These are phyloP conservation scores for Phaeosphaeria sp. DNA, from an alignment of 2,329 filamentous ascomycete genomes.

Conservation along the genomic window DNA sequence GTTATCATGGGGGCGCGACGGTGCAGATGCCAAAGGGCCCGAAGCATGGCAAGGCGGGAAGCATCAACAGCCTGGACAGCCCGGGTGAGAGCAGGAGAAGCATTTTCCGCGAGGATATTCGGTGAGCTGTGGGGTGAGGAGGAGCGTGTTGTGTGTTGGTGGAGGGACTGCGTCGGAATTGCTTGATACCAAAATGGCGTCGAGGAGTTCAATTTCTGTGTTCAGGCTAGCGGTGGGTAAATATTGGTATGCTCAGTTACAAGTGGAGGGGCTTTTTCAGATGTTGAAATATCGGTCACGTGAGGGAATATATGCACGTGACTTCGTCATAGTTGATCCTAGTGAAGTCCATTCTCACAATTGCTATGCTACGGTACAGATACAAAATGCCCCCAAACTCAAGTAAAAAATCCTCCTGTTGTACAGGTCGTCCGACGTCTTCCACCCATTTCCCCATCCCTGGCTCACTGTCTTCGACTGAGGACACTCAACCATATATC, in stretches of 20 bases:
- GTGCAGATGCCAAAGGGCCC: slow-evolving; percentile 50
- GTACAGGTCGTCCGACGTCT: too few species aligned
- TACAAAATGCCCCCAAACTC: background rate
- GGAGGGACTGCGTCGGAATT: background rate
- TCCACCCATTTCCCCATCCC: too few species aligned
- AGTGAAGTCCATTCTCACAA: too few species aligned
- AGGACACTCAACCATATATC: too few species aligned
- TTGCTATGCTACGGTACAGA: background rate
- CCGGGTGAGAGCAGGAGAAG: slow-evolving; percentile 71
- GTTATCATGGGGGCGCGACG: slow-evolving; percentile 46
- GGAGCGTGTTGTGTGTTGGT: background rate
- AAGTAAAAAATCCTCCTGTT: too few species aligned
- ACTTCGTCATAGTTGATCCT: too few species aligned
- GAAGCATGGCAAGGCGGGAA: slow-evolving; percentile 36
- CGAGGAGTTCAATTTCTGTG: background rate
- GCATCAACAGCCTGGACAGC: slow-evolving; percentile 55
- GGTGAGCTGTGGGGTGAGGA: slow-evolving; percentile 11
- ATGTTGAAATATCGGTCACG: too few species aligned
- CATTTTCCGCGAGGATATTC: slow-evolving; percentile 74
- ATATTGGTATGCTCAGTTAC: background rate
- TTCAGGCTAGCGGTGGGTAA: background rate
- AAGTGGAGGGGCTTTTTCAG: too few species aligned
- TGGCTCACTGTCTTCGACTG: too few species aligned
- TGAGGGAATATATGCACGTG: background rate
- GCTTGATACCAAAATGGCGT: slow-evolving; percentile 2